Evolutionary conservation across 1,284 basidiomycete genomes (phyloP).

Genomic region (Cryptococcus floricola): DNA sequence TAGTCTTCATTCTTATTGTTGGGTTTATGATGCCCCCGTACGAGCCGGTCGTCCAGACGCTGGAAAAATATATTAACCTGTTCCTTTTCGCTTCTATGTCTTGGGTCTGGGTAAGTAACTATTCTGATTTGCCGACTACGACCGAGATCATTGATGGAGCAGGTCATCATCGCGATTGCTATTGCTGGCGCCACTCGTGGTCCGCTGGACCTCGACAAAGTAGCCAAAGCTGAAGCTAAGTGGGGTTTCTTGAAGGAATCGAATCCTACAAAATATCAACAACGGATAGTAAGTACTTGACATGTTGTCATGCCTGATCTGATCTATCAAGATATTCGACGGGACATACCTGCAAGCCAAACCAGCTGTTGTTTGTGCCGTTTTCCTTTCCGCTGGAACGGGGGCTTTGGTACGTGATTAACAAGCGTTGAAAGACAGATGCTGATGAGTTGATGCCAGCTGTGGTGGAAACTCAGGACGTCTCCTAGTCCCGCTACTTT

Average conservation of each 20-base stretch:
- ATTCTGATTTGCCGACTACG: background rate
- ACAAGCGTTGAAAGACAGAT: no score
- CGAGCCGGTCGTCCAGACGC: slow-evolving; percentile 38
- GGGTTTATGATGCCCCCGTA: slow-evolving; percentile 42
- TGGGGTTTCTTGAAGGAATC: slow-evolving; percentile 16
- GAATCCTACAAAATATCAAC: slow-evolving; percentile 16
- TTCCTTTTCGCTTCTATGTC: slow-evolving; percentile 40
- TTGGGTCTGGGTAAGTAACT: slow-evolving; percentile 42
- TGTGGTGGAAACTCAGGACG: slow-evolving; percentile 46
- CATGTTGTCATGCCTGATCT: background rate
- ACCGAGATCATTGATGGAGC: background rate
- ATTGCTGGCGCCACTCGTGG: slow-evolving; percentile 26
- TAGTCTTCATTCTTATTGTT: slow-evolving; percentile 41
- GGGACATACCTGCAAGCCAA: slow-evolving; percentile 44
- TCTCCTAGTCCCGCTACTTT: slow-evolving; percentile 46
- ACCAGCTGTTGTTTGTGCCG: slow-evolving; percentile 36
- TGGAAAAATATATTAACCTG: slow-evolving; percentile 41
- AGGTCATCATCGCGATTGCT: slow-evolving; percentile 27
- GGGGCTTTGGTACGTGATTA: slow-evolving; percentile 29
- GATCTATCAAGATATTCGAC: slow-evolving; percentile 30
- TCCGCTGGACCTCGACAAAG: slow-evolving; percentile 18
- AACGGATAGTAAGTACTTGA: slow-evolving; percentile 13
- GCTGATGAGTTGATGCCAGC: slow-evolving; percentile 11
- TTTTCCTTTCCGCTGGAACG: slow-evolving; percentile 39
- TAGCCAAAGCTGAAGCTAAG: slow-evolving; percentile 28